Conservation (phyloP, 345 rosid genomes). For the Kandelia obovata region DNA sequence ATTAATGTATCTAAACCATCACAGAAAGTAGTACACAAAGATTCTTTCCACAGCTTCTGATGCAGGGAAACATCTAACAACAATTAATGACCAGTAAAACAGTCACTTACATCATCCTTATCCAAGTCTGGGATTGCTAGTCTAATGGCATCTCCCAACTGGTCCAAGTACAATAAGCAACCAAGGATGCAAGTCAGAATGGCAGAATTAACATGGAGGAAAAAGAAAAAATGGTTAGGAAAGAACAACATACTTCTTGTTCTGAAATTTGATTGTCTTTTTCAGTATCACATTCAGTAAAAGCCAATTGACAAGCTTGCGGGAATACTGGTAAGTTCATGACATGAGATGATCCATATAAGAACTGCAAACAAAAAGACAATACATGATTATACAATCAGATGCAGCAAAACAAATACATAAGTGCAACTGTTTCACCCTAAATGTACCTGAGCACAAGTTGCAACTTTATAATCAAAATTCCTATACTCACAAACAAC, state of each 20-base stretch:
- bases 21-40: not conserved
- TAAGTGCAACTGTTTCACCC: not conserved
- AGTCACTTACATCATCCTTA: constrained; percentile 50
- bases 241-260: constrained; percentile 48
- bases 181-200: constrained; percentile 13
- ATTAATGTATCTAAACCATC: not conserved
- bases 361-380: constrained; percentile 53
- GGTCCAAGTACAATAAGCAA: constrained; percentile 20
- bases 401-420: not conserved
- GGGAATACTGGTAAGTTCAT: constrained; percentile 58
- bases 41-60: not conserved
- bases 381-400: not conserved
- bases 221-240: not conserved
- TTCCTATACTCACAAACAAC: not conserved
- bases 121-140: constrained; percentile 48
- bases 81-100: not conserved
- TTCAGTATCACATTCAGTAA: constrained; percentile 47
- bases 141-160: constrained; percentile 63
- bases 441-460: not conserved
- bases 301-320: constrained; percentile 67
- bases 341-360: constrained; percentile 75
- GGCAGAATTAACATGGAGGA: constrained; percentile 2
- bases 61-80: not conserved
- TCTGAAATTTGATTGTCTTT: constrained; percentile 47
- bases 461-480: not conserved